A percentile compares a stretch with the other conserved stretches of the same genome.
phyloP scores from a whole-genome alignment of 129 eudicot genomes.

The Flaveria brownii region DNA sequence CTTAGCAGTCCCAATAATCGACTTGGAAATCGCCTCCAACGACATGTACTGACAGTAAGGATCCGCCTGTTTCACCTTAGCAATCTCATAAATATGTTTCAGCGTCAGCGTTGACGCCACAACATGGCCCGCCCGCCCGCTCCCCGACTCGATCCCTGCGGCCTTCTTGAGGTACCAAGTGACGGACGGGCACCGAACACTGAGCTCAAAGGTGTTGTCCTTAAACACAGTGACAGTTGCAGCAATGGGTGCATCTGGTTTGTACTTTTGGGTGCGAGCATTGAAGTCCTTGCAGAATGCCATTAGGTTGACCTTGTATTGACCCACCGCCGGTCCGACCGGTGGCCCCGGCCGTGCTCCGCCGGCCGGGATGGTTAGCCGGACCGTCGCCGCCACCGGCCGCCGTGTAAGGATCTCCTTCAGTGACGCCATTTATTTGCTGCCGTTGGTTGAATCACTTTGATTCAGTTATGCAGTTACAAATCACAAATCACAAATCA shows the following conservation, averaged over 20 bases:
- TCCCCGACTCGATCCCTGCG: constrained; percentile 13
- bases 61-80: constrained; percentile 17
- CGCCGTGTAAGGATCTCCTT: constrained; percentile 16
- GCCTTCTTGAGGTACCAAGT: constrained; percentile 20
- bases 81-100: constrained; percentile 10
- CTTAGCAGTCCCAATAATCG: constrained; percentile 12
- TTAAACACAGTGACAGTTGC: constrained; percentile 10
- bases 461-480: neutral
- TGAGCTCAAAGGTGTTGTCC: constrained; percentile 15
- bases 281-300: constrained; percentile 19
- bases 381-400: neutral
- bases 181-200: constrained; percentile 1
- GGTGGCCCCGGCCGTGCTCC: constrained; percentile 18
- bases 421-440: constrained; percentile 7
- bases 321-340: constrained; percentile 16
- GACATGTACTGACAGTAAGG: constrained; percentile 20
- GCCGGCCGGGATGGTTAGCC: constrained; percentile 13
- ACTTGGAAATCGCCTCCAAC: constrained; percentile 16
- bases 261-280: constrained; percentile 10
- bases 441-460: neutral
- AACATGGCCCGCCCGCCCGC: constrained; percentile 13
- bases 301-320: constrained; percentile 20
- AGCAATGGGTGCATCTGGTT: constrained; percentile 17
- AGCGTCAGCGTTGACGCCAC: neutral
- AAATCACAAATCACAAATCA: too few relatives aligned